Evolutionary conservation across 176 grass and related monocot genomes (phyloP), one percentile per base, ranked within the genome.

Genomic region (Aegilops speltoides): DNA sequence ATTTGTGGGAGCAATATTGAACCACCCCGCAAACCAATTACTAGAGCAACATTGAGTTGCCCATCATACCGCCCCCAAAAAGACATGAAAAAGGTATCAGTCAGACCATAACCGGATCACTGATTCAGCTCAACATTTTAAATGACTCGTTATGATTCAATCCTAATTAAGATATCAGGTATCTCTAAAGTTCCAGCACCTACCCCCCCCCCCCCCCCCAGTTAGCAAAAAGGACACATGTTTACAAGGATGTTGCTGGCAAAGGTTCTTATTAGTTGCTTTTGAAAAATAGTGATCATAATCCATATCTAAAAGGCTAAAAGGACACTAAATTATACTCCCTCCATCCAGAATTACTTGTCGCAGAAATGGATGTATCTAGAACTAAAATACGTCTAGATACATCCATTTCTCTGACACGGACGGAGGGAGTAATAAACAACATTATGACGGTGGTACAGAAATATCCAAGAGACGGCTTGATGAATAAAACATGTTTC

Each of bases 191-290:
- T 68, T 68, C 62, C 59, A 40, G 7, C 43, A 56, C 25, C 38
- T 61, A 59, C 43, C 36, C 10, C 7, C 46, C 8, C 38, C 38
- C 38, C 1, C 38, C 2, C 46, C 13, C 5, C 46, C 9, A 67
- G 22, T n/a, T 34, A 75, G 67, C 45, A 12, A 74, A 48, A 83
- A 83, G 11, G 20, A 74, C 10, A 79, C 2, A 10, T 60, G 10
- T 67, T 83, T 67, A 83, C 46, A 67, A 41, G 67, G 34, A 80
- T 28, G 15, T 77, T 91, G 26, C 28, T 69, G 22, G 33, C 29
- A 54, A 70, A 77, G 73, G 46, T 56, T 54, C 43, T 64, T 79
- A 62, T 68, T 48, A 41, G 10, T 82, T 78, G 78, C 65, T 72
- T 73, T n/a, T 41, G 46, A 23, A 75, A 10, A 69, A 36, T 22